Evolutionary conservation across 306 rosid genomes (phyloP).

Genomic region (Alnus glutinosa): DNA sequence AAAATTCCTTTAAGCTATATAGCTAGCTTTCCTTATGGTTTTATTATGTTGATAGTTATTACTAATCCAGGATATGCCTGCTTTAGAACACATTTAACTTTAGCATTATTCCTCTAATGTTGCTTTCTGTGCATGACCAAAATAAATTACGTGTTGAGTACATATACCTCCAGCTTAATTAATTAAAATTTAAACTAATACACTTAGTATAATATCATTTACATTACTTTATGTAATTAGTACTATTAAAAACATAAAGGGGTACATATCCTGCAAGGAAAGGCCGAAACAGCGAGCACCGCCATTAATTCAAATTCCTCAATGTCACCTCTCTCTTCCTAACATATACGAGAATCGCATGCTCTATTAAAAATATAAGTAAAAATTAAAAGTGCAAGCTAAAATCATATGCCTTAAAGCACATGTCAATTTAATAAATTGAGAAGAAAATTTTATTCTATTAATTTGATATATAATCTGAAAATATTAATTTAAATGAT

Average conservation of each 20-base stretch:
- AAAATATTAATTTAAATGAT: no score
- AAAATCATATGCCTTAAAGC: no score
- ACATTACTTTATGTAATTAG: background rate
- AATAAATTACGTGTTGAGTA: background rate
- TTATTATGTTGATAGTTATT: no score
- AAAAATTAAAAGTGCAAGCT: no score
- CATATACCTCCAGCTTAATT: background rate
- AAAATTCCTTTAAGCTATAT: conserved; percentile 21
- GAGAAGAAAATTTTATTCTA: no score
- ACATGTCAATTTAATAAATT: no score
- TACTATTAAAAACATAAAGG: conserved; percentile 18
- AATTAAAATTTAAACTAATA: background rate
- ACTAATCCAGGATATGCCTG: background rate
- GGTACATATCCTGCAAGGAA: conserved; percentile 47
- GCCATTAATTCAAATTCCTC: background rate
- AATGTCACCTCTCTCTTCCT: no score
- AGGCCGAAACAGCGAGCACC: conserved; percentile 29
- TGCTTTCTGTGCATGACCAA: background rate
- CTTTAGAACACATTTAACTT: conserved; percentile 3
- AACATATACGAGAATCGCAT: no score
- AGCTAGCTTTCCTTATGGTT: background rate
- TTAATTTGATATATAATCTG: no score
- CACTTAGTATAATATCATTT: background rate
- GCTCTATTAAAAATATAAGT: no score
- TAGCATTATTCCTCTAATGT: background rate